These are phyloP conservation scores for Cornus kousa DNA, from an alignment of 148 eudicot species.

Conservation along the genomic window DNA sequence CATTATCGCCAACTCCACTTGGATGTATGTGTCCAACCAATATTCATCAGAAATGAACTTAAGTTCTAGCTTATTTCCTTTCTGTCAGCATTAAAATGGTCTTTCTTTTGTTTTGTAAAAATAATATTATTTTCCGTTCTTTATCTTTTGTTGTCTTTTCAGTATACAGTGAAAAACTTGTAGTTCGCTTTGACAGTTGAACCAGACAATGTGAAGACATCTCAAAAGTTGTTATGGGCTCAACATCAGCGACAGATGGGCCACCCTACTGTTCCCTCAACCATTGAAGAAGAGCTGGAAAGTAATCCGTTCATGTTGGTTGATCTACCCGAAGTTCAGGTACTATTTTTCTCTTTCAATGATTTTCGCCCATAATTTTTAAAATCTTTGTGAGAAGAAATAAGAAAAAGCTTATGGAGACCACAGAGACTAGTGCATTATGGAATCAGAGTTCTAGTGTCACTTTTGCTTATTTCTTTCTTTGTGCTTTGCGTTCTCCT, in stretches of 20 bases:
- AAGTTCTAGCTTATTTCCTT: not conserved
- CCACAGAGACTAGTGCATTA: too few species aligned
- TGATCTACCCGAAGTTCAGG: conserved; percentile 79
- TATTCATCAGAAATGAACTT: not conserved
- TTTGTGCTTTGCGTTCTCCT: too few species aligned
- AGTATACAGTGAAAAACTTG: conserved; percentile 94
- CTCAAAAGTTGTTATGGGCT: conserved; percentile 72
- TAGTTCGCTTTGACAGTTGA: conserved; percentile 89
- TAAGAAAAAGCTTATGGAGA: not conserved
- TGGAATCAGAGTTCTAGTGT: too few species aligned
- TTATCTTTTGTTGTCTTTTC: conserved; percentile 10
- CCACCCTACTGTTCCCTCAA: conserved; percentile 87
- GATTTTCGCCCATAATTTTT: too few species aligned
- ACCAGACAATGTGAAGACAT: conserved; percentile 67
- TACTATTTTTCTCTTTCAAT: conserved; percentile 14
- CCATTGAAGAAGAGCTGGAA: conserved; percentile 83
- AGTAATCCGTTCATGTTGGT: conserved; percentile 90
- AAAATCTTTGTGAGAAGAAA: not conserved
- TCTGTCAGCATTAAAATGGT: not conserved
- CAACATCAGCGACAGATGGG: conserved; percentile 56
- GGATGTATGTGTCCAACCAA: not conserved
- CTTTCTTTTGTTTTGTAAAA: not conserved
- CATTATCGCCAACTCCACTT: not conserved
- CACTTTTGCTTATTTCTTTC: too few species aligned
- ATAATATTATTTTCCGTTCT: conserved; percentile 3